Evolutionary conservation across 1,284 basidiomycete genomes (phyloP).

Genomic region (Leccinum cinnamomeum): DNA sequence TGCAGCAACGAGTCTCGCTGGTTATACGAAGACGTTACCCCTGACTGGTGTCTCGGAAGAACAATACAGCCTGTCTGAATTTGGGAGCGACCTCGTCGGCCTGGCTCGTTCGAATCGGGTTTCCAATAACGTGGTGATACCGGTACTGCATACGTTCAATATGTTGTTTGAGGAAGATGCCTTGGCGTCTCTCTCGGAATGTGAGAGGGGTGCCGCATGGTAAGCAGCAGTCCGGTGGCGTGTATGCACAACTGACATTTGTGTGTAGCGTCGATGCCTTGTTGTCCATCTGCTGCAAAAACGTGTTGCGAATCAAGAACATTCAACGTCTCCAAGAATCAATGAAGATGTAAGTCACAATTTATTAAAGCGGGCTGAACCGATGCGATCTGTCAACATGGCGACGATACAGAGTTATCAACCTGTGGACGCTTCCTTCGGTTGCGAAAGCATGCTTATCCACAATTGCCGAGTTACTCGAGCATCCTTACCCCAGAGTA

Average conservation of each 20-base stretch:
- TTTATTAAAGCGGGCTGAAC: constrained; percentile 16
- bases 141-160: constrained; percentile 74
- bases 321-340: constrained; percentile 73
- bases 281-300: constrained; percentile 55
- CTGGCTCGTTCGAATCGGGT: constrained; percentile 54
- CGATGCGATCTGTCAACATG: constrained; percentile 16
- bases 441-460: constrained; percentile 46
- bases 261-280: constrained; percentile 42
- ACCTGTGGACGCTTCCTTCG: constrained; percentile 55
- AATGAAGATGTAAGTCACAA: constrained; percentile 73
- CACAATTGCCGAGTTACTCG: constrained; percentile 59
- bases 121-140: constrained; percentile 73
- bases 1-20: constrained; percentile 58
- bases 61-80: constrained; percentile 46
- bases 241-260: constrained; percentile 22
- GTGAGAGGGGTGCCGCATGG: constrained; percentile 50
- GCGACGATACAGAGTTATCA: constrained; percentile 50
- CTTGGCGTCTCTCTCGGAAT: constrained; percentile 46
- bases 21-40: constrained; percentile 58
- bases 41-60: constrained; percentile 27
- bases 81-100: constrained; percentile 56
- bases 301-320: constrained; percentile 70
- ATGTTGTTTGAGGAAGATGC: constrained; percentile 68
- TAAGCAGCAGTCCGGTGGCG: constrained; percentile 35
- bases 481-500: constrained; percentile 79